Evolutionary conservation across 2,329 filamentous ascomycete genomes (phyloP).

Genomic region (Tympanopsis confertula): DNA sequence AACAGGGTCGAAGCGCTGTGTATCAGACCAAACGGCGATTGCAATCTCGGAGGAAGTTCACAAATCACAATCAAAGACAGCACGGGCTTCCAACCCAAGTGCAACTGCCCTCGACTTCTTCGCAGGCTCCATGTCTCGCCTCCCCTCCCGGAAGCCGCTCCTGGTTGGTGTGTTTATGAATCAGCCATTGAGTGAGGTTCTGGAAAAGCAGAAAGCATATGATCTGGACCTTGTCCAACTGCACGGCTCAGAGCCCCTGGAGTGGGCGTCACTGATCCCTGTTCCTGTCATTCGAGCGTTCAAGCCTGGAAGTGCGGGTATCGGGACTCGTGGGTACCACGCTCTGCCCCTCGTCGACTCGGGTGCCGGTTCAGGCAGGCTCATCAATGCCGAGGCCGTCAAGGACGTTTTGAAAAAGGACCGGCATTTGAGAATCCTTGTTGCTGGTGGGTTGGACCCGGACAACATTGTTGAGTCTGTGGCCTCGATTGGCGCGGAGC

Average conservation of each 20-base stretch:
- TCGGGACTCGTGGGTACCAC: constrained; percentile 70
- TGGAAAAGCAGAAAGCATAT: constrained; percentile 66
- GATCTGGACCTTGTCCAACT: constrained; percentile 82
- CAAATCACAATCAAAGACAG: constrained; percentile 17
- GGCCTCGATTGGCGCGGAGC: constrained; percentile 45
- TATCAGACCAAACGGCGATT: constrained; percentile 66
- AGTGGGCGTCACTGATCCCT: constrained; percentile 79
- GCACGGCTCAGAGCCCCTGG: constrained; percentile 81
- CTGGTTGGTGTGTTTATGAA: constrained; percentile 92
- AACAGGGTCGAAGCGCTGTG: constrained; percentile 66
- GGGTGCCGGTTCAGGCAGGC: constrained; percentile 70
- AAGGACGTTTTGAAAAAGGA: constrained; percentile 56
- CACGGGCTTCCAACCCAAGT: constrained; percentile 10
- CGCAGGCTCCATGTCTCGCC: constrained; percentile 31
- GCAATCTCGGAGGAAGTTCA: constrained; percentile 74
- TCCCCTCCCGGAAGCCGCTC: constrained; percentile 51
- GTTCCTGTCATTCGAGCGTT: constrained; percentile 87
- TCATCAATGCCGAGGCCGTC: constrained; percentile 64
- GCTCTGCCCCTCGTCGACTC: constrained; percentile 76
- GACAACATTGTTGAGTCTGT: constrained; percentile 66
- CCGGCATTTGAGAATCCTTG: constrained; percentile 57
- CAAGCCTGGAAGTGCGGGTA: constrained; percentile 60
- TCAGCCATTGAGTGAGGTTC: constrained; percentile 71
- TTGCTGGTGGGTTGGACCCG: constrained; percentile 76
- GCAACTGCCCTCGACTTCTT: constrained; percentile 58